These are phyloP conservation scores for Piper longum DNA, from an alignment of 164 flowering plant genomes.

Conservation along the genomic window DNA sequence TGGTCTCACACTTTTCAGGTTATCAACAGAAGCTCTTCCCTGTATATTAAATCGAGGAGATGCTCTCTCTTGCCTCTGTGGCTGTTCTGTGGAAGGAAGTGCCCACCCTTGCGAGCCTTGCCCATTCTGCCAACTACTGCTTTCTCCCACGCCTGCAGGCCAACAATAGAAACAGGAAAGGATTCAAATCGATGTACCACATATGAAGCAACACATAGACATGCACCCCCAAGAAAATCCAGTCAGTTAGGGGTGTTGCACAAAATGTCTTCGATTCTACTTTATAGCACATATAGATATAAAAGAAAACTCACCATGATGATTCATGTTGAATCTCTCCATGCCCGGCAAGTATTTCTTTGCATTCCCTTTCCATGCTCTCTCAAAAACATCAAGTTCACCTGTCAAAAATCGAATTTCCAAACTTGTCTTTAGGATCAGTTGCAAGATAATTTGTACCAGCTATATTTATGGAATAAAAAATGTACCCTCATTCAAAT, in stretches of 20 bases:
- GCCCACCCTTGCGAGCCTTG: background rate
- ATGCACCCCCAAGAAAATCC: too few relatives aligned
- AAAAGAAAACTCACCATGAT: background rate
- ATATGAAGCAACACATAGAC: too few relatives aligned
- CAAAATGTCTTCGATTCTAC: too few relatives aligned
- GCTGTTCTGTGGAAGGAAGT: conserved; percentile 32
- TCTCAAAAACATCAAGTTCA: conserved; percentile 61
- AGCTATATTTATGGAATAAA: background rate
- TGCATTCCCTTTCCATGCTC: conserved; percentile 61
- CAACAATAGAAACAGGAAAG: background rate
- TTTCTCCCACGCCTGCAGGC: background rate
- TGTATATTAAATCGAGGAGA: background rate
- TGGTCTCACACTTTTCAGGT: background rate
- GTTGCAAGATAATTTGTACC: too few relatives aligned
- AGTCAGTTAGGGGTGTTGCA: too few relatives aligned
- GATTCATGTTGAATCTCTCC: conserved; percentile 17
- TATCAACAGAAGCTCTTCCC: conserved; percentile 1
- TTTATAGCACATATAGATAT: background rate
- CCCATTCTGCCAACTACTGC: conserved; percentile 6
- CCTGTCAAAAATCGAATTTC: conserved; percentile 19
- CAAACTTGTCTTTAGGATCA: background rate
- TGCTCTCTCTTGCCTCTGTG: conserved; percentile 7
- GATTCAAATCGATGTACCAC: background rate
- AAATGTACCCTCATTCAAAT: conserved; percentile 58
- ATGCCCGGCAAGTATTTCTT: conserved; percentile 52